Evolutionary conservation across 202 grass and related monocot species (phyloP).

Genomic region (Panicum hallii): DNA sequence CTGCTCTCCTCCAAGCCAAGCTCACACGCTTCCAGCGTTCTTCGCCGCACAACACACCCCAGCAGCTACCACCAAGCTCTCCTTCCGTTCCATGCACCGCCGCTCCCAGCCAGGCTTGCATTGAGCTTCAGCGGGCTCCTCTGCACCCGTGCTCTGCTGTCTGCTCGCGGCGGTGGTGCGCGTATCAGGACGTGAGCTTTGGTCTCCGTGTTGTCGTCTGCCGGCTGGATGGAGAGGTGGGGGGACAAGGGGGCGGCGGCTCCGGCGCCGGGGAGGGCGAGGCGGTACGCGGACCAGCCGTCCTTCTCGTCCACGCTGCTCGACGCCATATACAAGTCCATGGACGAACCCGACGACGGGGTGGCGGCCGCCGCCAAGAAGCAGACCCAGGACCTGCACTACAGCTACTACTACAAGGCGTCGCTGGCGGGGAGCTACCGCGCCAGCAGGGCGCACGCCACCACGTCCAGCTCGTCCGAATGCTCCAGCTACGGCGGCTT

Average conservation of each 20-base stretch:
- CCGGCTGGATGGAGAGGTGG: conserved; percentile 59
- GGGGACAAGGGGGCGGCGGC: conserved; percentile 32
- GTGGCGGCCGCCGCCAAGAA: conserved; percentile 32
- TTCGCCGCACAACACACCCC: background rate
- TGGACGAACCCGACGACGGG: conserved; percentile 62
- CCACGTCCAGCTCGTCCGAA: conserved; percentile 96
- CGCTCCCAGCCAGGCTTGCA: background rate
- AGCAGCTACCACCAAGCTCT: background rate
- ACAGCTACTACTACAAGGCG: conserved; percentile 51
- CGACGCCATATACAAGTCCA: conserved; percentile 91
- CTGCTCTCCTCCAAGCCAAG: background rate
- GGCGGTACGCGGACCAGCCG: conserved; percentile 63
- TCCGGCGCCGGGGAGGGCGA: conserved; percentile 27
- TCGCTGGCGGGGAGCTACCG: conserved; percentile 51
- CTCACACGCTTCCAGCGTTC: background rate
- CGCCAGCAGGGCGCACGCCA: conserved; percentile 23
- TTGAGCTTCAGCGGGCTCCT: conserved; percentile 7
- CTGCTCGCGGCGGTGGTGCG: background rate
- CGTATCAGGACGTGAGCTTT: background rate
- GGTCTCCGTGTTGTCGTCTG: background rate
- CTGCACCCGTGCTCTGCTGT: background rate
- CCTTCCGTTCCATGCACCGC: background rate
- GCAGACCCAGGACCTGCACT: conserved; percentile 50
- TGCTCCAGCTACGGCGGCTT: conserved; percentile 94
- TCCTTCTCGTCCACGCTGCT: conserved; percentile 98